Conservation (phyloP, 805 yeast genomes). For the Zygosaccharomyces siamensis region DNA sequence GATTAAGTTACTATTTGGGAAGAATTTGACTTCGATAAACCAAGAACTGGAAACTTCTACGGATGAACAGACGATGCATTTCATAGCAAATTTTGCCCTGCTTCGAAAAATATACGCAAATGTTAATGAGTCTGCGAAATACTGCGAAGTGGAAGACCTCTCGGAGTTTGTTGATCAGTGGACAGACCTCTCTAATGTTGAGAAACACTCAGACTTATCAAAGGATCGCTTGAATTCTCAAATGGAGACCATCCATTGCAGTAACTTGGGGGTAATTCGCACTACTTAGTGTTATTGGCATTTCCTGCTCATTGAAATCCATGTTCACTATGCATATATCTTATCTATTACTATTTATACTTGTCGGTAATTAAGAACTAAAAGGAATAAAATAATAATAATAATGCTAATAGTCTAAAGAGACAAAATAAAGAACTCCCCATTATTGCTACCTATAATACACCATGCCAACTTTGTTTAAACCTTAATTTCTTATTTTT, state of each 20-base stretch:
- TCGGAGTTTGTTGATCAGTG: constrained; percentile 25
- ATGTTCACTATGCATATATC: background rate
- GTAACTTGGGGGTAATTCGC: constrained; percentile 7
- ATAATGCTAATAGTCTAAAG: no score
- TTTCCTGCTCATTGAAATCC: background rate
- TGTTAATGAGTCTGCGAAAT: constrained; percentile 16
- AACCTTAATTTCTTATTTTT: no score
- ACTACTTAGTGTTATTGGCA: background rate
- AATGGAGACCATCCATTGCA: constrained; percentile 10
- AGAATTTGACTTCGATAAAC: constrained; percentile 10
- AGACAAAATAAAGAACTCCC: no score
- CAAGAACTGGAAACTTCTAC: constrained; percentile 10
- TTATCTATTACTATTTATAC: no score
- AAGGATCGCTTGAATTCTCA: constrained; percentile 11
- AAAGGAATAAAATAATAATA: no score
- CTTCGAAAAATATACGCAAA: constrained; percentile 18
- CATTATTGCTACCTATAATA: background rate
- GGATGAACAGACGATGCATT: constrained; percentile 5
- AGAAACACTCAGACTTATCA: background rate
- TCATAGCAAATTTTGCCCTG: constrained; percentile 20
- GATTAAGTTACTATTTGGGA: constrained; percentile 7
- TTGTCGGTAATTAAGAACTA: no score
- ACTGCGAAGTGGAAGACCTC: constrained; percentile 20
- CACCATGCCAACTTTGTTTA: background rate
- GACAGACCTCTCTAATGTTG: constrained; percentile 18